These are phyloP conservation scores for Calendula officinalis DNA, from an alignment of 129 eudicot species.

Conservation along the genomic window DNA sequence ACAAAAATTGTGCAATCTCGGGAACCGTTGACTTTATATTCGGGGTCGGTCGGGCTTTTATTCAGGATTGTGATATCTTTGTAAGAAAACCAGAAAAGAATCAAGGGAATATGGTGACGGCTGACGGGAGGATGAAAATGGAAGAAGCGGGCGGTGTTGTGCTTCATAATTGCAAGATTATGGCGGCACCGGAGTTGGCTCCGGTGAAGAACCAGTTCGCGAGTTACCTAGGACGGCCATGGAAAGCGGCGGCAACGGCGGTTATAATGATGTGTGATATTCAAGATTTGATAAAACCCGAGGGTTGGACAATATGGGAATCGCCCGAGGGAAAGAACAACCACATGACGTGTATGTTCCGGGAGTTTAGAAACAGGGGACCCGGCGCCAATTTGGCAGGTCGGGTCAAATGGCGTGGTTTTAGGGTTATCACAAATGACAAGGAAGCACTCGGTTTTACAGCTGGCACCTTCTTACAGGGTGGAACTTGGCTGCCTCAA, in stretches of 20 bases:
- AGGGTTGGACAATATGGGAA: constrained; percentile 53
- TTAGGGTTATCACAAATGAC: constrained; percentile 8
- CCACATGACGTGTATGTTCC: constrained; percentile 42
- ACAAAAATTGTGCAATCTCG: constrained; percentile 46
- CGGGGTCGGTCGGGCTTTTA: constrained; percentile 49
- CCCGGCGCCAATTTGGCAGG: constrained; percentile 44
- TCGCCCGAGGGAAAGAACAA: constrained; percentile 26
- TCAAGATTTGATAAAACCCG: constrained; percentile 55
- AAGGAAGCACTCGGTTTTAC: constrained; percentile 39
- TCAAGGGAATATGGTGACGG: constrained; percentile 58
- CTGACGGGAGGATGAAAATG: constrained; percentile 45
- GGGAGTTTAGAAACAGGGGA: constrained; percentile 47
- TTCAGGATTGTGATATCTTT: constrained; percentile 49
- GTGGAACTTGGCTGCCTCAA: constrained; percentile 38
- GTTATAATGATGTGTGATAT: constrained; percentile 43
- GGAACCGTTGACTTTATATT: constrained; percentile 70
- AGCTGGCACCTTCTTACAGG: constrained; percentile 31
- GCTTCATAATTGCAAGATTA: constrained; percentile 51
- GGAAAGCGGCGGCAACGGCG: constrained; percentile 43
- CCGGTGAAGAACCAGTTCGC: constrained; percentile 32
- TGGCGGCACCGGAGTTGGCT: constrained; percentile 32
- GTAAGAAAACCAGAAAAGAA: constrained; percentile 38
- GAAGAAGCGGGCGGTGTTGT: constrained; percentile 45
- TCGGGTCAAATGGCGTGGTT: constrained; percentile 40
- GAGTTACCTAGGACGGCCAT: constrained; percentile 59